phyloP scores from a whole-genome alignment of 805 yeast genomes.

The Brettanomyces custersianus region DNA sequence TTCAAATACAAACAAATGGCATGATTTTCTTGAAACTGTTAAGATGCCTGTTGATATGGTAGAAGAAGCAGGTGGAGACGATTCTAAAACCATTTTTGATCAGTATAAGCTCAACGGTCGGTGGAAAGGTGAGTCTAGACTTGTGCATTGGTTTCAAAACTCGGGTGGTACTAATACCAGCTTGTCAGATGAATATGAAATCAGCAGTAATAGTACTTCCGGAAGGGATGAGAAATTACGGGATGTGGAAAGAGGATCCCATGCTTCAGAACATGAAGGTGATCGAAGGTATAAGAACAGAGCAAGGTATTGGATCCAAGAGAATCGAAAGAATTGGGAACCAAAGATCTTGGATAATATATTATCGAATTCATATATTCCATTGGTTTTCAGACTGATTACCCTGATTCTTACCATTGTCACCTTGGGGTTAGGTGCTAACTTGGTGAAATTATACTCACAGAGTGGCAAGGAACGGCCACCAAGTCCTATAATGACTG shows the following conservation, averaged over 20 bases:
- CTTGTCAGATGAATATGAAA: constrained; percentile 9
- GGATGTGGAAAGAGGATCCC: background rate
- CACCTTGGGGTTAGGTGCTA: constrained; percentile 65
- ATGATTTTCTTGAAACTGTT: constrained; percentile 11
- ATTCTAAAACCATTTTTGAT: constrained; percentile 7
- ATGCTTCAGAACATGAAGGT: constrained; percentile 2
- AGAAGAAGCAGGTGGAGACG: constrained; percentile 12
- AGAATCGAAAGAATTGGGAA: constrained; percentile 52
- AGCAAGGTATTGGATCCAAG: constrained; percentile 62
- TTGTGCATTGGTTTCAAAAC: constrained; percentile 40
- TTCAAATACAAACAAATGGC: constrained; percentile 9
- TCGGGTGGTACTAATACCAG: constrained; percentile 9
- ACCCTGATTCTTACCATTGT: constrained; percentile 50
- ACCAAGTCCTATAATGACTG: constrained; percentile 89
- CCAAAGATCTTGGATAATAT: constrained; percentile 53
- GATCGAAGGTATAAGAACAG: constrained; percentile 35
- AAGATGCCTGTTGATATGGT: constrained; percentile 5
- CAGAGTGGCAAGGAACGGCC: constrained; percentile 43
- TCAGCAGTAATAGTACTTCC: background rate
- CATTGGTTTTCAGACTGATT: constrained; percentile 60
- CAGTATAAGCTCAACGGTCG: constrained; percentile 31
- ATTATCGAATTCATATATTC: constrained; percentile 71
- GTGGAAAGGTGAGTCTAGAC: constrained; percentile 69
- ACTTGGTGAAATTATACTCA: constrained; percentile 37
- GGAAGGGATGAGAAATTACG: background rate